phyloP scores from a whole-genome alignment of 78 protist species.

The Creolimax fragrantissima region DNA sequence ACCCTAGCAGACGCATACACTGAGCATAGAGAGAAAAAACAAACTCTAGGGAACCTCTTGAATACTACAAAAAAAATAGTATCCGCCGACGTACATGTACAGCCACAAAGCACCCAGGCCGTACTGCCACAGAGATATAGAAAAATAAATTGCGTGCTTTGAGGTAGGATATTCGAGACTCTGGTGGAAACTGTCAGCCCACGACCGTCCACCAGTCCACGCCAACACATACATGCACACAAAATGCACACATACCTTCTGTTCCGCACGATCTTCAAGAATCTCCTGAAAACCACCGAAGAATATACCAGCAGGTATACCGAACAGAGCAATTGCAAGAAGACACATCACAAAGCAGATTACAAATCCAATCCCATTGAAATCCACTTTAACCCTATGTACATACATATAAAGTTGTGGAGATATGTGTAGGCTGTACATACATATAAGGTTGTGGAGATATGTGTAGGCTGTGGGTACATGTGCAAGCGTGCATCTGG shows the following conservation, averaged over 20 bases:
- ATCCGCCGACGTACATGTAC: too few species aligned
- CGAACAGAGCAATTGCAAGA: not conserved
- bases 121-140: too few species aligned
- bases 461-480: not conserved
- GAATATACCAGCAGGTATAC: not conserved
- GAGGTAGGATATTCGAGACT: too few species aligned
- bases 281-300: not conserved
- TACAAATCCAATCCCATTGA: not conserved
- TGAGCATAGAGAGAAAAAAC: not conserved
- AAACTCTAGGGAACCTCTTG: too few species aligned
- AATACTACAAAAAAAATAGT: too few species aligned
- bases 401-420: not conserved
- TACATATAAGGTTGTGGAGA: not conserved
- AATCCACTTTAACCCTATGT: not conserved
- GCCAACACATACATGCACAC: not conserved
- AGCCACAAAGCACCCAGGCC: too few species aligned
- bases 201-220: not conserved
- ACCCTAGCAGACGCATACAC: not conserved
- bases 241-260: not conserved
- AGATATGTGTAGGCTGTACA: not conserved
- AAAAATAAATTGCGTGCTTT: too few species aligned
- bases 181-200: too few species aligned
- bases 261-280: not conserved
- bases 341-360: not conserved
- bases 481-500: too few species aligned